Evolutionary conservation across 805 yeast species (phyloP).

Genomic region (Brettanomyces bruxellensis): DNA sequence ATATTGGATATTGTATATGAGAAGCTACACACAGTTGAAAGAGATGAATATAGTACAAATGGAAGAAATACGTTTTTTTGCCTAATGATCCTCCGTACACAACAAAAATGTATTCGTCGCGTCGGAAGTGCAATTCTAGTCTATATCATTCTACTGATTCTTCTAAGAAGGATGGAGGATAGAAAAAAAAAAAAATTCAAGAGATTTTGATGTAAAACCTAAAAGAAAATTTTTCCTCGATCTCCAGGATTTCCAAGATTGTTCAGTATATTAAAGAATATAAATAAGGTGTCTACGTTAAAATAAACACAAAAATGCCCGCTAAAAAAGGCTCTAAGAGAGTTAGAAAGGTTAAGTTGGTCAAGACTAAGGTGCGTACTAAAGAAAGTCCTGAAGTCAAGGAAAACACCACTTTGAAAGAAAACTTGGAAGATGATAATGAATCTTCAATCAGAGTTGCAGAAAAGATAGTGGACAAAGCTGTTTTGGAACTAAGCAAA

Average conservation of each 20-base stretch:
- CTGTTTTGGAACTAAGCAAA: conserved; percentile 58
- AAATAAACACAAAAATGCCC: neutral
- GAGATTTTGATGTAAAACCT: neutral
- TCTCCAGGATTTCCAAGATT: neutral
- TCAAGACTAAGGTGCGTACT: neutral
- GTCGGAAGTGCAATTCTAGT: neutral
- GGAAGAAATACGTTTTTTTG: too few relatives aligned
- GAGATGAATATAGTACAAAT: too few relatives aligned
- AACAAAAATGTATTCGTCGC: neutral
- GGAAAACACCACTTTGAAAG: neutral
- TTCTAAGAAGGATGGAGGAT: neutral
- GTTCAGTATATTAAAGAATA: too few relatives aligned
- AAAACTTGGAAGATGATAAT: neutral
- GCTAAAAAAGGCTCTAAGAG: neutral
- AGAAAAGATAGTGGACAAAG: conserved; percentile 31
- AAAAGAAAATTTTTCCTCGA: neutral
- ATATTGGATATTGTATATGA: too few relatives aligned
- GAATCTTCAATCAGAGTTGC: conserved; percentile 7
- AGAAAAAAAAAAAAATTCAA: neutral
- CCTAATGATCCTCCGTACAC: too few relatives aligned
- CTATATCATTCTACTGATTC: too few relatives aligned
- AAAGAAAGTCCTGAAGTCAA: neutral
- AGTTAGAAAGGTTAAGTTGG: neutral
- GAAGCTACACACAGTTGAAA: too few relatives aligned
- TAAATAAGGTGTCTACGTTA: too few relatives aligned